A percentile compares a stretch with the other conserved stretches of the same genome.
phyloP scores from a whole-genome alignment of 805 yeast genomes.

The Monosporozyma unispora region DNA sequence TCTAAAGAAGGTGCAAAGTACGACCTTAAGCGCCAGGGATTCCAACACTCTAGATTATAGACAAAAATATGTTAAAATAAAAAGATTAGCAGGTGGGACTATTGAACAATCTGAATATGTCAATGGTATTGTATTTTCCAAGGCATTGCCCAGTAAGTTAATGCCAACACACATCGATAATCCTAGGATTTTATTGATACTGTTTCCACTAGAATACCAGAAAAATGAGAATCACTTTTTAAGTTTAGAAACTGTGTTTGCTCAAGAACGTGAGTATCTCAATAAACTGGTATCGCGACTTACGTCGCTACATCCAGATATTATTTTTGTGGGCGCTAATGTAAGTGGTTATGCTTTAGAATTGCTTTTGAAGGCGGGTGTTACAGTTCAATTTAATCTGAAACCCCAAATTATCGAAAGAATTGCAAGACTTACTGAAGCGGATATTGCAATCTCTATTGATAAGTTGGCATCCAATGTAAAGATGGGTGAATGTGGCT shows the following conservation, averaged over 20 bases:
- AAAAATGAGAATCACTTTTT: constrained; percentile 70
- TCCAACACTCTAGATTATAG: constrained; percentile 77
- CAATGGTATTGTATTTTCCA: constrained; percentile 79
- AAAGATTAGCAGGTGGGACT: constrained; percentile 69
- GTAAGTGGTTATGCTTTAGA: constrained; percentile 77
- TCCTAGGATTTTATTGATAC: constrained; percentile 73
- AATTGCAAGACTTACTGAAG: constrained; percentile 67
- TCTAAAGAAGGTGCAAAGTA: constrained; percentile 44
- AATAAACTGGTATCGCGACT: constrained; percentile 74
- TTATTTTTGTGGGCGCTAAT: constrained; percentile 68
- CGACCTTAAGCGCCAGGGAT: constrained; percentile 50
- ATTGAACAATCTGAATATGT: constrained; percentile 51
- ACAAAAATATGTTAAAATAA: constrained; percentile 74
- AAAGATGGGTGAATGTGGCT: constrained; percentile 64
- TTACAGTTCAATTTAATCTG: constrained; percentile 72
- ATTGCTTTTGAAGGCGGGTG: constrained; percentile 60
- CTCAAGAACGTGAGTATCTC: constrained; percentile 81
- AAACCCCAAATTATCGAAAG: constrained; percentile 77
- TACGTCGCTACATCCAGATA: constrained; percentile 63
- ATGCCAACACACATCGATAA: constrained; percentile 59
- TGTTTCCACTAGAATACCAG: constrained; percentile 83
- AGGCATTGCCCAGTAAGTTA: constrained; percentile 64
- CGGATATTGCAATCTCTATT: constrained; percentile 78
- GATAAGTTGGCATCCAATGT: constrained; percentile 71
- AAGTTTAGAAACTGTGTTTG: constrained; percentile 72